A percentile compares a stretch with the other conserved stretches of the same genome.
phyloP scores from a whole-genome alignment of 768 basidiomycete species.

The Tricholoma sp. region DNA sequence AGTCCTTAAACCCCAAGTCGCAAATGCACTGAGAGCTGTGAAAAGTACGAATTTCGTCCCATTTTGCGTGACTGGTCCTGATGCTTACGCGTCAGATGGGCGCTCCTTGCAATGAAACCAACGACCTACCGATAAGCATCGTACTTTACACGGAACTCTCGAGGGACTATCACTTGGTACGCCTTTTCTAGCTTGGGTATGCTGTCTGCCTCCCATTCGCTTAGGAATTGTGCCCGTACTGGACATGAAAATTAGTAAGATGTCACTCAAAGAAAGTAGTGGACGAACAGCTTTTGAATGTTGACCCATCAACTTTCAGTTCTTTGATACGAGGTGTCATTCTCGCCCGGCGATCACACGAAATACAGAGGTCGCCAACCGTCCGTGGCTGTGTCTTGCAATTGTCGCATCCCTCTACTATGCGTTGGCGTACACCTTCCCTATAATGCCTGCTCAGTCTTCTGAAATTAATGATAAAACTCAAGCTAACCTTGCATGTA shows the following conservation, averaged over 20 bases:
- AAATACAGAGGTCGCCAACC: constrained; percentile 41
- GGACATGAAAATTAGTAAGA: constrained; percentile 9
- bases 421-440: constrained; percentile 45
- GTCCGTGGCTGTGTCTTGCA: constrained; percentile 45
- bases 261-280: constrained; percentile 6
- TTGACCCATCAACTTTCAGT: constrained; percentile 37
- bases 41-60: constrained; percentile 52
- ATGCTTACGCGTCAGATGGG: constrained; percentile 3
- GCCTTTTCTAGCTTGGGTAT: constrained; percentile 46
- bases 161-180: constrained; percentile 46
- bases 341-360: constrained; percentile 44
- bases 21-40: constrained; percentile 66
- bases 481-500: constrained; percentile 47
- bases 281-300: constrained; percentile 48
- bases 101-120: not conserved
- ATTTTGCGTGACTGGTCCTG: constrained; percentile 31
- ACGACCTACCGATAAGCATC: constrained; percentile 42
- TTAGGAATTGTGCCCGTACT: constrained; percentile 46
- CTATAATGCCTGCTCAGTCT: constrained; percentile 23
- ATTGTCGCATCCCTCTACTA: constrained; percentile 43
- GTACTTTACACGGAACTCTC: constrained; percentile 38
- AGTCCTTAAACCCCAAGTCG: constrained; percentile 54
- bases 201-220: constrained; percentile 47
- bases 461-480: not conserved
- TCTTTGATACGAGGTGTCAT: constrained; percentile 43